A percentile compares a stretch with the other conserved stretches of the same genome.
Conservation (phyloP, 352 stramenopile species). For the Globisporangium nunn region DNA sequence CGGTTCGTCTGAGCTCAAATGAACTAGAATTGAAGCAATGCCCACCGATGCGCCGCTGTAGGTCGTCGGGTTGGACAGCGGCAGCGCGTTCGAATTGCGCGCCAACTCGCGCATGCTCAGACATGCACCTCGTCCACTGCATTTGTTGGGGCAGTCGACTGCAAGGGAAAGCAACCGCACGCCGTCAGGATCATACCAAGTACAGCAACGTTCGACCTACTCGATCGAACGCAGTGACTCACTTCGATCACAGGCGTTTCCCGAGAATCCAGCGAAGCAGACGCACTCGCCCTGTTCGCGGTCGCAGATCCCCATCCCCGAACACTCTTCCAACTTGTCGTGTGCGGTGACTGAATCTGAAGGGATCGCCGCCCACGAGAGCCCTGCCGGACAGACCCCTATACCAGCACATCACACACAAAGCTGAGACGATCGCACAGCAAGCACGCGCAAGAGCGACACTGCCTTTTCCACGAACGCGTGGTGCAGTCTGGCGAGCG, state of each 20-base stretch:
- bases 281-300: conserved; percentile 54
- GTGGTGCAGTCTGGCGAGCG: conserved; percentile 74
- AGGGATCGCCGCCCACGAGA: conserved; percentile 49
- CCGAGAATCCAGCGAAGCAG: conserved; percentile 81
- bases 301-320: conserved; percentile 83
- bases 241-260: conserved; percentile 77
- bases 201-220: background rate
- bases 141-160: conserved; percentile 70
- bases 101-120: conserved; percentile 83
- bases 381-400: conserved; percentile 50
- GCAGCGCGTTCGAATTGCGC: conserved; percentile 40
- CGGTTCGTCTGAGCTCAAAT: background rate
- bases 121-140: conserved; percentile 62
- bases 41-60: conserved; percentile 32
- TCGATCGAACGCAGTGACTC: conserved; percentile 3
- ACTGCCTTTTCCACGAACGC: conserved; percentile 21
- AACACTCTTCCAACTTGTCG: conserved; percentile 69
- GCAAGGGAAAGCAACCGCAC: background rate
- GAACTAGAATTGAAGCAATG: too few relatives aligned
- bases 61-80: conserved; percentile 56
- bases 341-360: conserved; percentile 29
- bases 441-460: background rate
- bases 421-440: background rate
- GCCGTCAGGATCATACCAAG: background rate
- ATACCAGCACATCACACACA: background rate